Evolutionary conservation across 73 alveolate species (phyloP), one percentile per base, ranked within the genome.

Genomic region (Paramecium sexaurelia): DNA sequence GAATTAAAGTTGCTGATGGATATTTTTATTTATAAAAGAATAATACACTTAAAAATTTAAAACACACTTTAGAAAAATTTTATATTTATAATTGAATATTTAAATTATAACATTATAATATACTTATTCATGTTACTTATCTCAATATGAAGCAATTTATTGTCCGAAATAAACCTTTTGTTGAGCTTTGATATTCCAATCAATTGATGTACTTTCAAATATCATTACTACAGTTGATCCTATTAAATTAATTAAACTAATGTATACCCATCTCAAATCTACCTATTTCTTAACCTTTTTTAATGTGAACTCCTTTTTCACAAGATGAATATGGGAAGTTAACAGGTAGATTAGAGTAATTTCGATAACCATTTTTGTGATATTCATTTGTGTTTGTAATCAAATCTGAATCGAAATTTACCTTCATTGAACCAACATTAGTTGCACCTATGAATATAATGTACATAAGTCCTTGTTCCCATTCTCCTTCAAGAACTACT

Each of bases 201-300:
- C 95, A 22, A 87, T 57, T 10, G 95, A 95, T 32, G 55, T 33
- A 17, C 94, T 95, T 93, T 96, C 98, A 85, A 95, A 95, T 40
- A 96, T 73, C 88, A 96, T 45, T 15, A 92, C 95, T 17, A 96
- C 94, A 15, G 97, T 96, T 1, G 97, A 95, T 19, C 83, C 83
- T 61, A 61, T 29, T 7, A 24, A 61, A 29, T 10, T 61, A 26
- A 3, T 13, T 9, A 2, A 26, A 0, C 6, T 24, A 29, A 17
- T 15, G 6, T 17, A 13, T 61, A 8, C 98, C 98, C 91, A 95
- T 84, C 26, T 96, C 93, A 87, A 96, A 96, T 91, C 85, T 84
- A 6, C 98, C 98, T 9, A 96, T 73, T 78, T 96, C 97, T 75
- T 95, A 93, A 9, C 98, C 98, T 78, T 96, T 96, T 47, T 69